Evolutionary conservation across 1,284 basidiomycete species (phyloP).

Genomic region (Meripilus lineatus): DNA sequence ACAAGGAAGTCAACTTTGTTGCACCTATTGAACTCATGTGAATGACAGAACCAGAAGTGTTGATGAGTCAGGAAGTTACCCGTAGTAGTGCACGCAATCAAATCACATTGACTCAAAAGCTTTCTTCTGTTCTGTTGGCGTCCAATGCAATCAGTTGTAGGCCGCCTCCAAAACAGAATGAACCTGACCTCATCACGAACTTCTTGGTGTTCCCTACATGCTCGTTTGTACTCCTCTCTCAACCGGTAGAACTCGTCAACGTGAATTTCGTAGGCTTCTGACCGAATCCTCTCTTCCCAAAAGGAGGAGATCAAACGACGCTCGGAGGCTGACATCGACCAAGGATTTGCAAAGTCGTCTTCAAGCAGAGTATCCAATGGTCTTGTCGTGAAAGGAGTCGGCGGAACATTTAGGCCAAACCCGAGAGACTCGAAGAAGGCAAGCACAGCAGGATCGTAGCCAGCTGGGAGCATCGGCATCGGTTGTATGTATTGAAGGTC

Average conservation of each 20-base stretch:
- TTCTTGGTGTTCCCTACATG: constrained; percentile 16
- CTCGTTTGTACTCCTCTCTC: constrained; percentile 13
- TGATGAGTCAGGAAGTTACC: constrained; percentile 27
- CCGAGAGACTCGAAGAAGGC: constrained; percentile 17
- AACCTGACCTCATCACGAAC: constrained; percentile 18
- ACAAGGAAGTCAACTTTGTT: constrained; percentile 52
- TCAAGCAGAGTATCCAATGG: constrained; percentile 11
- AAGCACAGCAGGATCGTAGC: not conserved
- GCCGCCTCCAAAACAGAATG: not conserved
- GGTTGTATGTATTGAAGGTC: constrained; percentile 13
- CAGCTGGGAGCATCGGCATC: no score
- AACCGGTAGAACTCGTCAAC: constrained; percentile 14
- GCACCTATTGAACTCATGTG: constrained; percentile 40
- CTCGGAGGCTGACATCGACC: constrained; percentile 21
- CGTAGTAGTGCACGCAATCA: constrained; percentile 72
- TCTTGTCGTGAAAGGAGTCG: constrained; percentile 10
- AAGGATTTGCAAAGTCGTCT: constrained; percentile 10
- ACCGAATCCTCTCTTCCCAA: constrained; percentile 20
- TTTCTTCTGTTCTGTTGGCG: constrained; percentile 11
- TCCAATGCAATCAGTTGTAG: not conserved
- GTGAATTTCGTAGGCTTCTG: constrained; percentile 15
- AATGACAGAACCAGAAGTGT: not conserved
- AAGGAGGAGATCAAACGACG: constrained; percentile 11
- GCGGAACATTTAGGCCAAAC: constrained; percentile 13
- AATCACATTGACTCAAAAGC: constrained; percentile 47